A percentile compares a stretch with the other conserved stretches of the same genome.
phyloP scores from a whole-genome alignment of 441 rosid species.

The Theobroma grandiflorum region DNA sequence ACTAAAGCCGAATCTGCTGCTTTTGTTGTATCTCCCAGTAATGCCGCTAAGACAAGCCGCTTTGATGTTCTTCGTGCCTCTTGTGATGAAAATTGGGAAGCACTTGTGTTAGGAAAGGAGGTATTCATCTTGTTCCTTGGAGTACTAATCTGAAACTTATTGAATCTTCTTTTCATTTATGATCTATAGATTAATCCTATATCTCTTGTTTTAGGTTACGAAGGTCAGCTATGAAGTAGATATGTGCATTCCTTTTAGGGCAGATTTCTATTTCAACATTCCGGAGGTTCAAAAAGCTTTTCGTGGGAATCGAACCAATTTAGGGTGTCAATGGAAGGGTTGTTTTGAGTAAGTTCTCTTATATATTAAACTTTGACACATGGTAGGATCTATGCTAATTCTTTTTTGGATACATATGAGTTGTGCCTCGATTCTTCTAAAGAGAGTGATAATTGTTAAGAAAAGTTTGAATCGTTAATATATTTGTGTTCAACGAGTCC shows the following conservation, averaged over 20 bases:
- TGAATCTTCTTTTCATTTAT: too few species aligned
- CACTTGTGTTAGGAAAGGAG: neutral
- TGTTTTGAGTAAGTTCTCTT: neutral
- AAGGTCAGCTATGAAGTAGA: neutral
- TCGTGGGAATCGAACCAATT: neutral
- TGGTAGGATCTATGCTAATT: too few species aligned
- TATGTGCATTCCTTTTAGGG: neutral
- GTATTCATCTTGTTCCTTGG: neutral
- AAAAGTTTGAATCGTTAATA: too few species aligned
- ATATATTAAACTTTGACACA: too few species aligned
- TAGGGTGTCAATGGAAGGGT: neutral
- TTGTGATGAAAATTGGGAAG: neutral
- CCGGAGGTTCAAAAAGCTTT: neutral
- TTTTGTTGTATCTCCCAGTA: neutral
- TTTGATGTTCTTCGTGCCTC: neutral
- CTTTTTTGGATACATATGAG: too few species aligned
- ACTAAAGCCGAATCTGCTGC: neutral
- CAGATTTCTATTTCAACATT: neutral
- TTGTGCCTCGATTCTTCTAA: too few species aligned
- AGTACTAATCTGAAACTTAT: neutral
- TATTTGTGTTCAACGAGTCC: too few species aligned
- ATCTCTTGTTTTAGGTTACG: neutral
- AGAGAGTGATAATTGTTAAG: too few species aligned
- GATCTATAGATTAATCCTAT: too few species aligned
- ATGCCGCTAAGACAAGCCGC: neutral